Percentiles rank a stretch among this genome's conserved stretches.
These are phyloP conservation scores for Cyclotella cryptica DNA, from an alignment of 108 stramenopile genomes.

Conservation along the genomic window DNA sequence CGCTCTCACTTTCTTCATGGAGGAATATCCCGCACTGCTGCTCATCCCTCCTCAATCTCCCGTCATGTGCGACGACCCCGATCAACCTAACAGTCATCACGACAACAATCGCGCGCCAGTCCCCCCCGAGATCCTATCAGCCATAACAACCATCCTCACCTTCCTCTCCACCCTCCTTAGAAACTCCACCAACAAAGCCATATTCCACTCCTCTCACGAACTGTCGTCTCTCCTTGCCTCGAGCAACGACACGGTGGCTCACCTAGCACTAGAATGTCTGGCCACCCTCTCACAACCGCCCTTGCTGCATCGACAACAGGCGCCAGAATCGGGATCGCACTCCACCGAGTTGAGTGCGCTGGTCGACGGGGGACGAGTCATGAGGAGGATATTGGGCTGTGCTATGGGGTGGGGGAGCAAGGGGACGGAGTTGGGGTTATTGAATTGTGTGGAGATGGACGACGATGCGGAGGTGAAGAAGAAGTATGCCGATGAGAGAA, in stretches of 20 bases:
- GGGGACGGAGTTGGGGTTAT: slow-evolving; percentile 81
- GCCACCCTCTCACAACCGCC: slow-evolving; percentile 77
- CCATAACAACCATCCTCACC: slow-evolving; percentile 62
- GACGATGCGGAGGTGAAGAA: slow-evolving; percentile 54
- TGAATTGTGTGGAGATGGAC: slow-evolving; percentile 70
- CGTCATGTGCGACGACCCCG: slow-evolving; percentile 18
- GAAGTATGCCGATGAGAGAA: slow-evolving; percentile 48
- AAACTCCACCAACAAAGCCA: slow-evolving; percentile 82
- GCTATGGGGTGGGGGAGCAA: slow-evolving; percentile 90
- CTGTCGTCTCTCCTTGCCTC: slow-evolving; percentile 81
- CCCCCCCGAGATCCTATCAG: slow-evolving; percentile 38
- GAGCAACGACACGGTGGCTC: slow-evolving; percentile 68
- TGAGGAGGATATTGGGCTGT: slow-evolving; percentile 72
- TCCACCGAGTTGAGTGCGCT: slow-evolving; percentile 66
- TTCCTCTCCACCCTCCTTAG: slow-evolving; percentile 75
- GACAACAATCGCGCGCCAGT: slow-evolving; percentile 31
- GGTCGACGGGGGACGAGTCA: slow-evolving; percentile 36
- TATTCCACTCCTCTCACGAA: slow-evolving; percentile 85
- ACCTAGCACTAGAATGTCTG: slow-evolving; percentile 65
- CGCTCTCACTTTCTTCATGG: slow-evolving; percentile 60
- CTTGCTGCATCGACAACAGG: slow-evolving; percentile 85
- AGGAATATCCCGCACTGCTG: slow-evolving; percentile 66
- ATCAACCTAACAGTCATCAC: slow-evolving; percentile 17
- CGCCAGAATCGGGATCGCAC: slow-evolving; percentile 77
- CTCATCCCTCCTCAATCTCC: slow-evolving; percentile 48